Evolutionary conservation across 441 rosid genomes (phyloP).

Genomic region (Euphorbia neoarborescens): DNA sequence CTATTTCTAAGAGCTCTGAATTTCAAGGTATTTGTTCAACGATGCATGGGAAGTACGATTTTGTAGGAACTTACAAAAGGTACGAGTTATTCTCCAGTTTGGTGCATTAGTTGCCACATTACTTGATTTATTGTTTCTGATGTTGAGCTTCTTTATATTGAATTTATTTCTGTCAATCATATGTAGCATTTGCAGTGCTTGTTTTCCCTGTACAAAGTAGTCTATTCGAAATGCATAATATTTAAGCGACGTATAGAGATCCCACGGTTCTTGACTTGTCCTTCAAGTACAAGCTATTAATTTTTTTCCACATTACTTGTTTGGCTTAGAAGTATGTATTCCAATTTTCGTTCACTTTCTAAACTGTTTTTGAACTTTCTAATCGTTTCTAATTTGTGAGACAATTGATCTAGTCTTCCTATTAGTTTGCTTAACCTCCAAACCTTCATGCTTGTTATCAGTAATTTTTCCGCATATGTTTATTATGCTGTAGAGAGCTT

Average conservation of each 20-base stretch:
- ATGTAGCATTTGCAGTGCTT: neutral
- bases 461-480: neutral
- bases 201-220: too few relatives aligned
- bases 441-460: neutral
- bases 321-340: neutral
- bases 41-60: too few relatives aligned
- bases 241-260: neutral
- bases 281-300: neutral
- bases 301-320: neutral
- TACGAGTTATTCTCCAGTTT: neutral
- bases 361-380: neutral
- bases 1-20: neutral
- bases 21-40: neutral
- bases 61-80: neutral
- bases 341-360: neutral
- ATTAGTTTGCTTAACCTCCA: neutral
- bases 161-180: neutral
- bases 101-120: too few relatives aligned
- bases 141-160: too few relatives aligned
- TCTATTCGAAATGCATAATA: too few relatives aligned
- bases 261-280: neutral
- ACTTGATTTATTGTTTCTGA: too few relatives aligned
- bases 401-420: neutral
- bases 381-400: neutral
- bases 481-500: too few relatives aligned